These are phyloP conservation scores for Komagataella phaffii DNA, from an alignment of 805 yeast species.

Conservation along the genomic window DNA sequence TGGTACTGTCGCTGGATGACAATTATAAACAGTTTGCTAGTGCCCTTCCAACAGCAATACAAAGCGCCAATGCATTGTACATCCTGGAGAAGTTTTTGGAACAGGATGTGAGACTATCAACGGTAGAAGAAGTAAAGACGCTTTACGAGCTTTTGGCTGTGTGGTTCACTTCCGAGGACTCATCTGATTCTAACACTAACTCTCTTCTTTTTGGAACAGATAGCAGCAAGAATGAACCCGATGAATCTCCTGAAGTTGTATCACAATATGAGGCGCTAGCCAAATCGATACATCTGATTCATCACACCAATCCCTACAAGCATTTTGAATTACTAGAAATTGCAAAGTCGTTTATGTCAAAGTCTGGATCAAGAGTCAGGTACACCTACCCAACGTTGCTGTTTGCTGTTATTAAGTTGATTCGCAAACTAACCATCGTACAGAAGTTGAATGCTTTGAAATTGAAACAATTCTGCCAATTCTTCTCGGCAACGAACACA, in stretches of 20 bases:
- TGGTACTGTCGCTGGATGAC: constrained; percentile 6
- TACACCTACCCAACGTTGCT: constrained; percentile 71
- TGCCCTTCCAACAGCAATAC: constrained; percentile 15
- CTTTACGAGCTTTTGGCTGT: constrained; percentile 46
- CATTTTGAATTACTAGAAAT: constrained; percentile 31
- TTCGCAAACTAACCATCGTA: constrained; percentile 31
- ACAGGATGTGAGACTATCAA: constrained; percentile 19
- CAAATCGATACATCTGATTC: constrained; percentile 53
- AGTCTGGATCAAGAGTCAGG: constrained; percentile 41
- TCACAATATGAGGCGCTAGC: constrained; percentile 49
- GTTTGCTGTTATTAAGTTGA: constrained; percentile 41
- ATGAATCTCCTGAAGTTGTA: constrained; percentile 22
- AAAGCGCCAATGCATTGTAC: constrained; percentile 42
- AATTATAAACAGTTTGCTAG: not conserved
- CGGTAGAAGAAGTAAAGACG: constrained; percentile 38
- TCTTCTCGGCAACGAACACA: constrained; percentile 52
- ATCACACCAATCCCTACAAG: constrained; percentile 29
- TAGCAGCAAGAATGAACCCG: constrained; percentile 9
- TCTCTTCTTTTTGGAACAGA: constrained; percentile 13
- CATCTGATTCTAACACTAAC: constrained; percentile 2
- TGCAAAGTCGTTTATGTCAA: constrained; percentile 34
- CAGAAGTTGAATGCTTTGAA: constrained; percentile 9
- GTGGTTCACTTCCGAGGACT: not conserved
- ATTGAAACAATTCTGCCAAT: constrained; percentile 42
- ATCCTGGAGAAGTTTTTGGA: constrained; percentile 34